These are phyloP conservation scores for Pseudonitzschia delicatissima DNA, from an alignment of 108 stramenopile species.

Conservation along the genomic window DNA sequence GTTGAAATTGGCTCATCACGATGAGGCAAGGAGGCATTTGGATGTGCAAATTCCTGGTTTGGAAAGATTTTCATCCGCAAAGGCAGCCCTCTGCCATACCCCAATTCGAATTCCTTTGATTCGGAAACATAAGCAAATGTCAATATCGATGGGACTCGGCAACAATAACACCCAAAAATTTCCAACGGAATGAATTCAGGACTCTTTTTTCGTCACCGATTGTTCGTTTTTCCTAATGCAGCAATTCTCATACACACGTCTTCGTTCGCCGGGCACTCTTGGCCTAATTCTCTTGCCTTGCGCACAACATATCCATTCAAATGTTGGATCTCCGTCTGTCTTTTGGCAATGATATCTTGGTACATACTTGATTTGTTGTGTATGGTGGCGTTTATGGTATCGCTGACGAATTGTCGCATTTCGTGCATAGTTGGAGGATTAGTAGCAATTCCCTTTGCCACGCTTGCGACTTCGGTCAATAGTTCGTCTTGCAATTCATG, in stretches of 20 bases:
- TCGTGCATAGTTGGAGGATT: background rate
- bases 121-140: too few relatives aligned
- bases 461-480: conserved; percentile 20
- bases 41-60: too few relatives aligned
- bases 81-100: too few relatives aligned
- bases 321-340: conserved; percentile 67
- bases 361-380: conserved; percentile 77
- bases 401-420: conserved; percentile 40
- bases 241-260: conserved; percentile 37
- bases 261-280: conserved; percentile 50
- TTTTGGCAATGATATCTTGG: conserved; percentile 50
- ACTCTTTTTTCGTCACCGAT: too few relatives aligned
- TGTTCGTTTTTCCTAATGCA: too few relatives aligned
- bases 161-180: too few relatives aligned
- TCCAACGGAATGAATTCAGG: too few relatives aligned
- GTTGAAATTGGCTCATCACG: too few relatives aligned
- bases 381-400: conserved; percentile 61
- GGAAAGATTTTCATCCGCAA: too few relatives aligned
- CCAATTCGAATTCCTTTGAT: too few relatives aligned
- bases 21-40: too few relatives aligned
- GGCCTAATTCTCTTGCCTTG: conserved; percentile 44
- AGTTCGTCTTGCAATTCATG: conserved; percentile 10
- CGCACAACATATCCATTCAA: conserved; percentile 72
- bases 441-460: conserved; percentile 4
- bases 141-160: too few relatives aligned